Evolutionary conservation across 352 stramenopile species (phyloP).

Genomic region (Pythium phragmitis): DNA sequence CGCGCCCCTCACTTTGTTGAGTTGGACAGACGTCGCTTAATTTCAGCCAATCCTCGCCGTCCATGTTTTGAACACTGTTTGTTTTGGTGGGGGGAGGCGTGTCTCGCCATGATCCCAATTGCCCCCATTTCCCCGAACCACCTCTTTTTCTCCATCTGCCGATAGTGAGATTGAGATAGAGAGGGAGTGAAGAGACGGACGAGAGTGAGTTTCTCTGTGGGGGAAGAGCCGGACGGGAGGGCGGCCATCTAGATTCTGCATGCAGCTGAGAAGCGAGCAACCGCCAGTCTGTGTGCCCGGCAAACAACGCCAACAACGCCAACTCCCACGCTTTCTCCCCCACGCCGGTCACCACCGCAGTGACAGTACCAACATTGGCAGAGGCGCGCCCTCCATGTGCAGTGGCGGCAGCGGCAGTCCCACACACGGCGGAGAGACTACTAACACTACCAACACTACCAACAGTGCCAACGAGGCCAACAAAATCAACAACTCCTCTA

Average conservation of each 20-base stretch:
- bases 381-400: background rate
- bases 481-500: background rate
- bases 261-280: constrained; percentile 18
- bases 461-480: background rate
- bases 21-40: constrained; percentile 2
- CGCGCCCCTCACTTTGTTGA: constrained; percentile 5
- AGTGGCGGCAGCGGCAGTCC: background rate
- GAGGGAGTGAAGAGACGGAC: constrained; percentile 7
- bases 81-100: background rate
- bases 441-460: too few species aligned
- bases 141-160: background rate
- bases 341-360: background rate
- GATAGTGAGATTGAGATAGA: background rate
- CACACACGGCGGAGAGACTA: background rate
- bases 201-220: background rate
- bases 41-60: constrained; percentile 15
- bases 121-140: constrained; percentile 4
- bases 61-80: background rate
- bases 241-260: background rate
- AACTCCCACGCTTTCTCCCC: background rate
- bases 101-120: constrained; percentile 11
- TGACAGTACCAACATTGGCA: background rate
- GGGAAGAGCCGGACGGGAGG: constrained; percentile 13
- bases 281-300: background rate
- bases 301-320: background rate